Base-by-base conservation (phyloP, 805 yeast species). In the Vanderwaltozyma yarrowii region DNA sequence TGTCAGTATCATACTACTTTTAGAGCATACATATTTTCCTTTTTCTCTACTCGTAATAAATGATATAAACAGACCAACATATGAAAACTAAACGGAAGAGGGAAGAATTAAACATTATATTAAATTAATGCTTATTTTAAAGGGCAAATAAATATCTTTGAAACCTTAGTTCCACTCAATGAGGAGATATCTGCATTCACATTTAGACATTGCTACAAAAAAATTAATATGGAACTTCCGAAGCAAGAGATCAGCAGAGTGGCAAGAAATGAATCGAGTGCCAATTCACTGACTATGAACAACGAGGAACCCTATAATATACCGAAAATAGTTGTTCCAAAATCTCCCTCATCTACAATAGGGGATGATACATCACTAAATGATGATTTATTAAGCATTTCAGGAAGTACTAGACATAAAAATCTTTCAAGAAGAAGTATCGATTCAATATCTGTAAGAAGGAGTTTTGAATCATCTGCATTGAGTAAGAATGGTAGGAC, bases 391-490 rank as follows among this genome's bases (percentile, higher is more conserved):
- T 50, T 50, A 8, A 60, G 63, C 35, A 39, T 44, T 14, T 38
- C 52, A 8, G 56, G 51, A 24, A 39, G 43, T 30, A 39, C 45
- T 39, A 32, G 40, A n/a, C 41, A 34, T 16, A 40, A 44, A 37
- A 37, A 35, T 12, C 45, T 46, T 17, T 38, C 49, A 9, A 44
- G 56, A 35, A 43, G 40, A 33, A 52, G 57, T 43, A 21, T 49
- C 6, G 57, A 52, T 38, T 52, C 57, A 10, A 31, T 40, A 16
- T 47, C 52, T 10, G 39, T 45, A 2, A 45, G 63, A 24, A 44
- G 57, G 29, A 59, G 64, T 39, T 49, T 60, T 30, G 66, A 61
- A 20, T 54, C 57, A 16, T 49, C 63, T 28, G 46, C 54, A 10
- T 30, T 36, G 38, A 46, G 52, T 13, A 41, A 45, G 31, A 42